Evolutionary conservation across 805 yeast genomes (phyloP), one percentile per base, ranked within the genome.

Genomic region (Wickerhamiella musiphila): DNA sequence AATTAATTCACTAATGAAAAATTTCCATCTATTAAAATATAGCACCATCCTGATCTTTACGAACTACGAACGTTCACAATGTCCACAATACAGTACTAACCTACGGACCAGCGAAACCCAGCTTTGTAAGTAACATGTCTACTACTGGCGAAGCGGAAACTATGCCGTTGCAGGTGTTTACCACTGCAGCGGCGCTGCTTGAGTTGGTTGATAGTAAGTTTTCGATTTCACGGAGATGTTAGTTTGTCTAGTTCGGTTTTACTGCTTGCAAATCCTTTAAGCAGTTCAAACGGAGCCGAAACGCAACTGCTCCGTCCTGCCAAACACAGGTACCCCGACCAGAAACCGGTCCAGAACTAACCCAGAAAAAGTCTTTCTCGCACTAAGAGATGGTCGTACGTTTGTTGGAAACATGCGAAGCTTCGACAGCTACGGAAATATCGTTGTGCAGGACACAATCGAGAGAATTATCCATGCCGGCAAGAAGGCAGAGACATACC

Each of bases 381-480:
- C 81, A 26, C 62, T 90, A 42, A 73, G 94, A 48, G 96, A 86
- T 53, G 96, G 96, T 23, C 68, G 86, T 43, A 72, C 74, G 41
- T 58, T 86, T 20, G 74, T 79, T 49, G 98, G 98, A 12, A 78
- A 84, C 16, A 62, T 90, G 43, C 68, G 98, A 54, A 82, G 95
- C 2, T 90, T 86, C 54, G 98, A 90, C 58, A 95, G 86, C 55
- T 90, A 75, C 53, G 78, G 68, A 38, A 86, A 86, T 56, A 63
- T 90, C 47, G 93, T 90, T 24, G 61, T 90, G 40, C 96, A 90
- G 56, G 93, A 84, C 51, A 73, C 94, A 12, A 61, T 73, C 29
- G 96, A 90, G 53, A 69, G 94, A 53, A 70, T 78, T 50, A 60
- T 76, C 41, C 51, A 63, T 12, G 37, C 38, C 18, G 33, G 37